These are phyloP conservation scores for Yamadazyma dendronema DNA, from an alignment of 1,139 yeast genomes.

Conservation along the genomic window DNA sequence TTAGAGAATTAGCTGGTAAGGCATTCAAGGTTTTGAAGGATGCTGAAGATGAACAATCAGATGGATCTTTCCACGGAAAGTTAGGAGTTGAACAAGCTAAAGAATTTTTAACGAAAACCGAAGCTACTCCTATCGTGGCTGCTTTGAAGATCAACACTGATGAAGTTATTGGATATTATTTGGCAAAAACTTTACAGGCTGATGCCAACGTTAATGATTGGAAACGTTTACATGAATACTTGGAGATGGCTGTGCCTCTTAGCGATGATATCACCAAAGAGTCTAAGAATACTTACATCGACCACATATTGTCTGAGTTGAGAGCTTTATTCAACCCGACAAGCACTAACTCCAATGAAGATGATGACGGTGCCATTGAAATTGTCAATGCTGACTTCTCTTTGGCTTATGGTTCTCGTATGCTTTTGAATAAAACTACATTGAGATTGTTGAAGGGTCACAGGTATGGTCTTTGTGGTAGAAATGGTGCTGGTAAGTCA, in stretches of 20 bases:
- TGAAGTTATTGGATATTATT: constrained; percentile 45
- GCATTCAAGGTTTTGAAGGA: constrained; percentile 79
- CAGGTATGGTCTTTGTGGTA: constrained; percentile 96
- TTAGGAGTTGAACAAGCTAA: constrained; percentile 56
- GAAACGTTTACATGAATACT: constrained; percentile 64
- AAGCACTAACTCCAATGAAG: constrained; percentile 51
- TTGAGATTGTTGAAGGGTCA: constrained; percentile 89
- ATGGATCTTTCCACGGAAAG: constrained; percentile 77
- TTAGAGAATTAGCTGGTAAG: constrained; percentile 86
- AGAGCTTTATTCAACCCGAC: constrained; percentile 68
- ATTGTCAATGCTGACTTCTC: constrained; percentile 95
- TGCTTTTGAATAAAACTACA: constrained; percentile 90
- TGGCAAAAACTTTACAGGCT: constrained; percentile 55
- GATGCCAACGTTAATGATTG: constrained; percentile 93
- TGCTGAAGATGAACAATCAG: constrained; percentile 67
- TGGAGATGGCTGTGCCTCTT: constrained; percentile 41
- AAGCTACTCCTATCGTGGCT: constrained; percentile 23
- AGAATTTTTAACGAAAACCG: constrained; percentile 38
- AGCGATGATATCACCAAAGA: constrained; percentile 31
- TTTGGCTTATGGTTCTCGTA: constrained; percentile 94
- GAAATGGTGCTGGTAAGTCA: constrained; percentile 99
- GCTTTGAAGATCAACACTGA: constrained; percentile 24
- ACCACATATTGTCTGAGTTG: constrained; percentile 50
- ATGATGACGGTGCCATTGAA: constrained; percentile 67
- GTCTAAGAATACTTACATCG: constrained; percentile 41